phyloP scores from a whole-genome alignment of 2,329 filamentous ascomycete genomes.

The Colletotrichum magnum region DNA sequence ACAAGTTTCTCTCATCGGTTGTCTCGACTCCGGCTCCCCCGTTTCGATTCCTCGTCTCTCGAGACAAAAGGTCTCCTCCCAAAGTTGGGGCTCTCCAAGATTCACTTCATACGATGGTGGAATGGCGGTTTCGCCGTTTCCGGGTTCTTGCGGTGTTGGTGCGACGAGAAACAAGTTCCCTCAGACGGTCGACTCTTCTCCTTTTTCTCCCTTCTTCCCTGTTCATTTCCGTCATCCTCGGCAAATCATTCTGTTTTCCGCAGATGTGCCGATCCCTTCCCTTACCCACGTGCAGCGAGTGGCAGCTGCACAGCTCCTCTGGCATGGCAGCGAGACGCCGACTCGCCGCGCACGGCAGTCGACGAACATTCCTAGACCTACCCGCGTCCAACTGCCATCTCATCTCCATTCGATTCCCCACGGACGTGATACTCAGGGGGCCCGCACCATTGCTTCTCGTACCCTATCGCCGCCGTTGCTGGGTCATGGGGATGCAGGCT shows the following conservation, averaged over 20 bases:
- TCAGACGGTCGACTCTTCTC: background rate
- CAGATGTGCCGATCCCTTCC: background rate
- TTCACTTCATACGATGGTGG: no score
- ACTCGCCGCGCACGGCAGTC: slow-evolving; percentile 14
- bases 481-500: no score
- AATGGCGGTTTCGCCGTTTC: background rate
- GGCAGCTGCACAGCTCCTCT: background rate
- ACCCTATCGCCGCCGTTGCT: no score
- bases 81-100: no score
- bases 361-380: background rate
- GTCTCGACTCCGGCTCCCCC: background rate
- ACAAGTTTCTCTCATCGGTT: background rate
- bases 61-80: no score
- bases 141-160: background rate
- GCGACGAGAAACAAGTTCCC: slow-evolving; percentile 9
- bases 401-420: slow-evolving; percentile 34
- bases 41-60: background rate
- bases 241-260: background rate
- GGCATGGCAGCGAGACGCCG: background rate
- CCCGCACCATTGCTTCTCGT: no score
- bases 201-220: background rate
- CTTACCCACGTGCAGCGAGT: slow-evolving; percentile 15
- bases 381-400: slow-evolving; percentile 25
- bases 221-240: background rate
- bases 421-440: slow-evolving; percentile 31